phyloP scores from a whole-genome alignment of 2,329 filamentous ascomycete species.

The Dichotomopilus funicola region DNA sequence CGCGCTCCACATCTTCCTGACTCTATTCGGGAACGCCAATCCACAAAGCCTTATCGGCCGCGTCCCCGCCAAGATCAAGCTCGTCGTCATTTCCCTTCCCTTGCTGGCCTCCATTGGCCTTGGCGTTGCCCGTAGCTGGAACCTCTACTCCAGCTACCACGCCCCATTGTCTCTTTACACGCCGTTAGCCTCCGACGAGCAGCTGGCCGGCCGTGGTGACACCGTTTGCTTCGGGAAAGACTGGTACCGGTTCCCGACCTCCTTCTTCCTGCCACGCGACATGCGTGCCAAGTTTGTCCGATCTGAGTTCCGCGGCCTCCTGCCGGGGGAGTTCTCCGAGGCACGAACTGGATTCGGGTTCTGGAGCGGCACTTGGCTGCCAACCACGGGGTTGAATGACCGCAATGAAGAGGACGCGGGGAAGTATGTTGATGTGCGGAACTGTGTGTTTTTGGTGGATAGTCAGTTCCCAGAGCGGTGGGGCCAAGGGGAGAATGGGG shows the following conservation, averaged over 20 bases:
- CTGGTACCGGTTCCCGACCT: conserved; percentile 96
- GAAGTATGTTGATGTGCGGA: conserved; percentile 75
- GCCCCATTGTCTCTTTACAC: conserved; percentile 69
- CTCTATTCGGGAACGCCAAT: conserved; percentile 64
- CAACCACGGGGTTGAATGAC: conserved; percentile 84
- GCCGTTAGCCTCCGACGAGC: conserved; percentile 53
- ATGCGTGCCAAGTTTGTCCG: conserved; percentile 85
- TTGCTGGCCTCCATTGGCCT: conserved; percentile 59
- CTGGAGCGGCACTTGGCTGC: conserved; percentile 77
- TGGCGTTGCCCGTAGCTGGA: conserved; percentile 65
- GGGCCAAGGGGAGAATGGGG: conserved; percentile 23
- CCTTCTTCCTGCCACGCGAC: conserved; percentile 78
- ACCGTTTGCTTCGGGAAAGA: conserved; percentile 89
- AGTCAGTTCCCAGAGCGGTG: conserved; percentile 64
- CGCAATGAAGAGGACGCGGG: conserved; percentile 76
- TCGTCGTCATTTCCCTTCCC: conserved; percentile 53
- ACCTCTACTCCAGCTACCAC: conserved; percentile 73
- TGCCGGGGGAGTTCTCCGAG: conserved; percentile 86
- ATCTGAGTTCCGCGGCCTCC: conserved; percentile 79
- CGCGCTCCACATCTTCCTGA: conserved; percentile 71
- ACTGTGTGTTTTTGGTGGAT: conserved; percentile 82
- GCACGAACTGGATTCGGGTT: conserved; percentile 61
- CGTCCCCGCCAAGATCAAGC: conserved; percentile 69
- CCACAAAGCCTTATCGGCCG: conserved; percentile 61
- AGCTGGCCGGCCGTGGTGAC: conserved; percentile 44